Evolutionary conservation across 306 rosid genomes (phyloP), one percentile per base, ranked within the genome.

Genomic region (Corylus avellana): DNA sequence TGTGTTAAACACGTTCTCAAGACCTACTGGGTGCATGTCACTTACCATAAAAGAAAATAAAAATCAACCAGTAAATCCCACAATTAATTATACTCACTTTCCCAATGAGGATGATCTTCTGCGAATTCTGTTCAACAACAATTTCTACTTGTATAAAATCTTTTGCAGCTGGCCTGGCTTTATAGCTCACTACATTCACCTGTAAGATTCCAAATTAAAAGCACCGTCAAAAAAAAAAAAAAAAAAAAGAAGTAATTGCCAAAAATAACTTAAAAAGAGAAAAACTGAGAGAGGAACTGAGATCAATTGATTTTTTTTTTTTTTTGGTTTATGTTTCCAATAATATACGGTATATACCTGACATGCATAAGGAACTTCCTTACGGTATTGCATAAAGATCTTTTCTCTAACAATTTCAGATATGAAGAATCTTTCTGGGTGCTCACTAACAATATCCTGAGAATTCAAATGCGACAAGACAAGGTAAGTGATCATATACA

Each of bases 371-470:
- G 99, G 99, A 85, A 95, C 90, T 88, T 95, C 99, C 46, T 91
- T 85, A 70, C 97, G 92, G 70, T 90, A 93, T 82, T 95, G 99
- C 92, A 91, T 86, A 81, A 95, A 93, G 78, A 95, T 95, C 90
- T 95, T 95, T 82, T 95, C 99, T 84, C 99, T 89, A 58, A 95
- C 85, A 54, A 95, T 95, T 84, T 93, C 99, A 71, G 94, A 83
- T 7, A 95, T 90, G 79, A 95, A 95, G 85, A 95, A 95, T 86
- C 99, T 86, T 84, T 95, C 99, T 17, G 98, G 98, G 82, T 93
- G 99, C 79, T 95, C 98, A 74, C 99, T 95, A 81, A 95, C 89
- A 62, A 91, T 93, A 79, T 88, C 99, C 99, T 95, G 91, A 61
- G 78, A 81, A 85, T 50, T 77, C 78, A 90, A 42, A 72, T 74